Percentiles rank a stretch among this genome's conserved stretches.
These are phyloP conservation scores for Cicer yamashitae DNA, from an alignment of 306 rosid species.

Conservation along the genomic window DNA sequence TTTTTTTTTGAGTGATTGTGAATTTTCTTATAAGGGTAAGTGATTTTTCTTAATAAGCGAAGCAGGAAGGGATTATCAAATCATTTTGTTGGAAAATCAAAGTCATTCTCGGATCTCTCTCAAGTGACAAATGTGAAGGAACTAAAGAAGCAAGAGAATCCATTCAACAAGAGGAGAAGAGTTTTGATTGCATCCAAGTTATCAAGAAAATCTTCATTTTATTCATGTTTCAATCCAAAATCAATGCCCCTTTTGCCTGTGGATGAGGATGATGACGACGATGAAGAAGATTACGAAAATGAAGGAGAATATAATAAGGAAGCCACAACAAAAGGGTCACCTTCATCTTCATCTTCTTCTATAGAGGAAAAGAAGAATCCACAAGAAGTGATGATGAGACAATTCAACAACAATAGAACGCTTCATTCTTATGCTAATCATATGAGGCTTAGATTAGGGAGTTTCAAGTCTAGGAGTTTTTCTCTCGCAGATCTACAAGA, in stretches of 20 bases:
- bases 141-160: constrained; percentile 72
- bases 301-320: constrained; percentile 1
- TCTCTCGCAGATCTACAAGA: constrained; percentile 81
- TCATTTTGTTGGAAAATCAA: constrained; percentile 77
- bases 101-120: constrained; percentile 69
- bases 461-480: constrained; percentile 66
- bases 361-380: constrained; percentile 41
- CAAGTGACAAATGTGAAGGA: constrained; percentile 64
- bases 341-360: constrained; percentile 36
- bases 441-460: constrained; percentile 50
- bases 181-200: constrained; percentile 63
- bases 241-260: constrained; percentile 81
- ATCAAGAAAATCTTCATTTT: constrained; percentile 63
- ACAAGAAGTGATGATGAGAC: constrained; percentile 27
- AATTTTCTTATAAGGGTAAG: constrained; percentile 16
- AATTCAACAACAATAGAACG: constrained; percentile 2
- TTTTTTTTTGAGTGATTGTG: neutral
- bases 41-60: constrained; percentile 9
- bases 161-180: constrained; percentile 76
- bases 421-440: constrained; percentile 41
- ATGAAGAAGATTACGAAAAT: constrained; percentile 14
- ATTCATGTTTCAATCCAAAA: constrained; percentile 65
- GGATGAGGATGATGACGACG: constrained; percentile 48
- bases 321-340: neutral
- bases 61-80: constrained; percentile 80